Base-by-base conservation (phyloP, 2,329 filamentous ascomycete species). In the Beauveria bassiana region DNA sequence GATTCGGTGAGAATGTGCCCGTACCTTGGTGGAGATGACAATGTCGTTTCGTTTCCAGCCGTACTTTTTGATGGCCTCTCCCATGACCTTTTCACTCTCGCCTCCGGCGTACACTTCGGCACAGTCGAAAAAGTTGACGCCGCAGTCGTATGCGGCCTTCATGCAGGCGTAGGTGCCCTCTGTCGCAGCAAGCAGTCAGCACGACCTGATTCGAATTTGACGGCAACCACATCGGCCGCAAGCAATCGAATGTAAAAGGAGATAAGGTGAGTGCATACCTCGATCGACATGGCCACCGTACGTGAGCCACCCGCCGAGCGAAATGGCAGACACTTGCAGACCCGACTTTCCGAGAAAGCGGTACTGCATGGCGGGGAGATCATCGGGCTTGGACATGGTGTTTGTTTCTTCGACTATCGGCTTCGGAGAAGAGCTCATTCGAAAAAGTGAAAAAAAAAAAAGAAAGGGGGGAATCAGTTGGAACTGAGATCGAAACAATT, bases 271-370 rank as follows among this genome's bases (percentile, higher is more conserved):
- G 43, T 34, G 34, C 76, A 66, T 75, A 86, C 86, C 84, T 70
- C 85, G 82, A 61, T 86, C 85, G 34, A 90, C 85, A 66, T 90
- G 86, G 20, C 87, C 88, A 59, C 89, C 89, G 66, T 90, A 91
- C 1, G 89, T 91, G 58, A 92, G 78, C 86, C 86, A 87, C 66
- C 86, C 84, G 62, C 86, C 89, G 3, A 92, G 78, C 2, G 86
- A 87, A 64, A 92, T 87, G 51, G 85, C 81, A 31, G 88, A 91
- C 40, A 92, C 87, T 71, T 91, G 85, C 20, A 92, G 80, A 59
- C 89, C 88, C 18, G 86, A 88, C 45, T 82, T 82, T 68, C 89
- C 88, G 8, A 91, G 80, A 74, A 85, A 86, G 66, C 88, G 85
- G 74, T 90, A 90, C 68, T 87, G 79, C 88, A 90, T 90, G 59